Percentiles rank a stretch among this genome's conserved stretches.
phyloP scores from a whole-genome alignment of 2,329 filamentous ascomycete species.

The Pseudogymnoascus verrucosus region DNA sequence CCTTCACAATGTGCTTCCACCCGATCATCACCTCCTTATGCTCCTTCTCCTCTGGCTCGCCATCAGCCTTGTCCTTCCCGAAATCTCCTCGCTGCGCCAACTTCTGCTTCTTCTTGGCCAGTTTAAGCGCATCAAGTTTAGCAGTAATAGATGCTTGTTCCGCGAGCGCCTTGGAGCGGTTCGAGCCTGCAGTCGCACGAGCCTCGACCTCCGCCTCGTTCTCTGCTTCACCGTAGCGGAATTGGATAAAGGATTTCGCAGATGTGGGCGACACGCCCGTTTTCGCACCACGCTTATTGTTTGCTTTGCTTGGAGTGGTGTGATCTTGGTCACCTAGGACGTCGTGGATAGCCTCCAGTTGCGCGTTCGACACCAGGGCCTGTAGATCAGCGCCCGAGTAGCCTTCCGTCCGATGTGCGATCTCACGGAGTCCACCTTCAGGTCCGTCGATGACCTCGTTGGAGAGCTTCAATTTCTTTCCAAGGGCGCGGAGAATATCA shows the following conservation, averaged over 20 bases:
- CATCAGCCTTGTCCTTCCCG: constrained; percentile 19
- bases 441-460: constrained; percentile 50
- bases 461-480: constrained; percentile 68
- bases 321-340: constrained; percentile 60
- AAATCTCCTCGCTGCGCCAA: constrained; percentile 18
- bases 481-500: constrained; percentile 83
- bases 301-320: constrained; percentile 24
- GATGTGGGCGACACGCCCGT: constrained; percentile 15
- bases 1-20: constrained; percentile 76
- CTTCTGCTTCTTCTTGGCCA: constrained; percentile 44
- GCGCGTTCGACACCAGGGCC: constrained; percentile 90
- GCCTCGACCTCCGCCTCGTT: constrained; percentile 36
- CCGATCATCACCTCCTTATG: constrained; percentile 68
- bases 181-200: constrained; percentile 36
- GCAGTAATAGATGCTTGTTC: constrained; percentile 71
- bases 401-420: constrained; percentile 74
- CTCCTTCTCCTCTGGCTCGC: constrained; percentile 27
- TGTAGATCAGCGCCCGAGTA: constrained; percentile 94
- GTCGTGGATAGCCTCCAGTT: constrained; percentile 94
- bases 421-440: constrained; percentile 54
- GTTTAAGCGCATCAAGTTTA: constrained; percentile 76
- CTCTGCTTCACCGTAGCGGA: constrained; percentile 64
- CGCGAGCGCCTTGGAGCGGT: constrained; percentile 50
- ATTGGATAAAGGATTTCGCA: constrained; percentile 63
- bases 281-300: constrained; percentile 17